A percentile compares a stretch with the other conserved stretches of the same genome.
Conservation (phyloP, 2,329 filamentous ascomycete species). For the Colletotrichum cereale region DNA sequence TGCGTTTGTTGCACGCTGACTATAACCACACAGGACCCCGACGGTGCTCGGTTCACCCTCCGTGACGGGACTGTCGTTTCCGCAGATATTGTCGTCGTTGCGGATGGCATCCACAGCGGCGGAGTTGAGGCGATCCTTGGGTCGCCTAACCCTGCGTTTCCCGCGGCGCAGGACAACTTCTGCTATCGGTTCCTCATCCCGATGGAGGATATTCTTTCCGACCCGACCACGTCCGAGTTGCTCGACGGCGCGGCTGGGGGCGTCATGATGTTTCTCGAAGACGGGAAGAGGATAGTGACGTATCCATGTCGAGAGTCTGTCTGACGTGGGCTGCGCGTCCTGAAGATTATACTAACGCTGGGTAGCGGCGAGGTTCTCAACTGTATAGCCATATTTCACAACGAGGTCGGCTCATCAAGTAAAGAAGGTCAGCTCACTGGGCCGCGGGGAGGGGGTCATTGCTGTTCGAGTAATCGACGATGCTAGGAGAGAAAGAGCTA, state of each 20-base stretch:
- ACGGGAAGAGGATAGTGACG: conserved; percentile 47
- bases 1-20: background rate
- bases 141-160: conserved; percentile 45
- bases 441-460: background rate
- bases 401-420: conserved; percentile 39
- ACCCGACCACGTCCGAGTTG: conserved; percentile 42
- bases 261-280: conserved; percentile 28
- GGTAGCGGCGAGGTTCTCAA: conserved; percentile 50
- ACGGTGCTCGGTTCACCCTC: conserved; percentile 46
- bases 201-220: conserved; percentile 46
- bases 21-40: conserved; percentile 41
- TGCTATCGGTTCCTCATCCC: conserved; percentile 55
- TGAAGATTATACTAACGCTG: background rate
- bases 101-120: conserved; percentile 57
- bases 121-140: conserved; percentile 48
- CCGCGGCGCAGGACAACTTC: conserved; percentile 48
- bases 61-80: conserved; percentile 45
- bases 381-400: conserved; percentile 51
- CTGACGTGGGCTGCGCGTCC: background rate
- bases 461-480: background rate
- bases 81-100: conserved; percentile 58
- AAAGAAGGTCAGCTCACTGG: conserved; percentile 18
- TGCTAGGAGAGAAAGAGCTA: background rate
- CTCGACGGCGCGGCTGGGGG: conserved; percentile 41
- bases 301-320: conserved; percentile 52